Percentiles rank a stretch among this genome's conserved stretches.
Evolutionary conservation across 805 yeast genomes (phyloP).

Genomic region (Komagataella kurtzmanii): DNA sequence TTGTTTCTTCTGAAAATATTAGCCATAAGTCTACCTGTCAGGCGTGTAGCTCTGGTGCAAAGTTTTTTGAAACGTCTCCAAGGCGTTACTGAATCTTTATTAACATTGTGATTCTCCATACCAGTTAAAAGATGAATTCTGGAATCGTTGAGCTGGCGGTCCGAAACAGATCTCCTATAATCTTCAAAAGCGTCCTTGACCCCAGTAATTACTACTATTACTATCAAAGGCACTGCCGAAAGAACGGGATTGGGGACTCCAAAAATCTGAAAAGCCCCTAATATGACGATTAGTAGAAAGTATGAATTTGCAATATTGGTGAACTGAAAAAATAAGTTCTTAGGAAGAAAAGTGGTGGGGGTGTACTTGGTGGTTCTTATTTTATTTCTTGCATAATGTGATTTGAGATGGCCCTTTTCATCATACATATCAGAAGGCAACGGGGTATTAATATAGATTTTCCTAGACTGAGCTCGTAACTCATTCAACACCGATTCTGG

Average conservation of each 20-base stretch:
- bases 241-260: constrained; percentile 65
- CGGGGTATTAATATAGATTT: constrained; percentile 43
- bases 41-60: constrained; percentile 18
- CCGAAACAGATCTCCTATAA: constrained; percentile 49
- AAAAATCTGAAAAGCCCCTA: constrained; percentile 54
- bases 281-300: constrained; percentile 37
- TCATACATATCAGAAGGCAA: constrained; percentile 40
- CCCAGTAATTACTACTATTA: constrained; percentile 64
- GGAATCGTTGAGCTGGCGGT: constrained; percentile 55
- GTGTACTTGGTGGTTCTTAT: constrained; percentile 53
- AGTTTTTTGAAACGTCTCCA: constrained; percentile 64
- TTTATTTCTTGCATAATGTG: constrained; percentile 37
- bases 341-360: constrained; percentile 42
- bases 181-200: constrained; percentile 72
- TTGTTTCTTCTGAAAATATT: constrained; percentile 3
- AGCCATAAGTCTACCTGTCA: neutral
- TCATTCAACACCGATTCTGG: constrained; percentile 1
- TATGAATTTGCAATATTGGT: constrained; percentile 48
- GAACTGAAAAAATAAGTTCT: constrained; percentile 39
- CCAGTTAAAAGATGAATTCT: constrained; percentile 44
- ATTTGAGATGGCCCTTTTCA: constrained; percentile 18
- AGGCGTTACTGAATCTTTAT: constrained; percentile 33
- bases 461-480: constrained; percentile 17
- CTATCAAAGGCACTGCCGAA: constrained; percentile 72
- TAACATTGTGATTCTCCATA: constrained; percentile 43